phyloP scores from a whole-genome alignment of 352 stramenopile genomes.

The Globisporangium echinulatum region DNA sequence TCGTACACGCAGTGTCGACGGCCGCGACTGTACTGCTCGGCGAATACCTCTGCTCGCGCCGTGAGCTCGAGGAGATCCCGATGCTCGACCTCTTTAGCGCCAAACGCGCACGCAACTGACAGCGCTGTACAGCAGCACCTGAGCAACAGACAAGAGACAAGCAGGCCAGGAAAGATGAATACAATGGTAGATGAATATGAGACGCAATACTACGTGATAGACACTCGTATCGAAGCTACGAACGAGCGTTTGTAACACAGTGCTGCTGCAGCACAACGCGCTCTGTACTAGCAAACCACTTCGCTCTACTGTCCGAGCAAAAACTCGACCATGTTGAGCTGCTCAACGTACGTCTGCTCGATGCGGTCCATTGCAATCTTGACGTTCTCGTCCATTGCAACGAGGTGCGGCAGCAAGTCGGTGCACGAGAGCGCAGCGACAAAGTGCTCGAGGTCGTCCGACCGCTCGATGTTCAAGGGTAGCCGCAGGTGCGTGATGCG shows the following conservation, averaged over 20 bases:
- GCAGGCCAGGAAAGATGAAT: not conserved
- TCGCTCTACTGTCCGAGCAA: constrained; percentile 27
- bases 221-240: not conserved
- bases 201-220: too few relatives aligned
- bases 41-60: constrained; percentile 83
- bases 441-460: constrained; percentile 74
- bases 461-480: constrained; percentile 49
- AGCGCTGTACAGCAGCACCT: not conserved
- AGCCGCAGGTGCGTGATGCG: constrained; percentile 59
- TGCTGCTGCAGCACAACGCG: too few relatives aligned
- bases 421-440: constrained; percentile 54
- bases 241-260: not conserved
- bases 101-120: constrained; percentile 54
- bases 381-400: constrained; percentile 53
- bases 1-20: constrained; percentile 62
- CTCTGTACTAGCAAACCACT: too few relatives aligned
- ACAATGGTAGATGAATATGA: too few relatives aligned
- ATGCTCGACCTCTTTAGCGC: constrained; percentile 78
- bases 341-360: constrained; percentile 58
- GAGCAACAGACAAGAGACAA: not conserved
- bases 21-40: constrained; percentile 77
- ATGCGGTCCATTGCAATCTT: constrained; percentile 59
- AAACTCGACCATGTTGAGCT: constrained; percentile 66
- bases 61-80: constrained; percentile 84
- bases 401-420: constrained; percentile 37